Evolutionary conservation across 2,329 filamentous ascomycete genomes (phyloP).

Genomic region (Bimuria novae-zelandiae): DNA sequence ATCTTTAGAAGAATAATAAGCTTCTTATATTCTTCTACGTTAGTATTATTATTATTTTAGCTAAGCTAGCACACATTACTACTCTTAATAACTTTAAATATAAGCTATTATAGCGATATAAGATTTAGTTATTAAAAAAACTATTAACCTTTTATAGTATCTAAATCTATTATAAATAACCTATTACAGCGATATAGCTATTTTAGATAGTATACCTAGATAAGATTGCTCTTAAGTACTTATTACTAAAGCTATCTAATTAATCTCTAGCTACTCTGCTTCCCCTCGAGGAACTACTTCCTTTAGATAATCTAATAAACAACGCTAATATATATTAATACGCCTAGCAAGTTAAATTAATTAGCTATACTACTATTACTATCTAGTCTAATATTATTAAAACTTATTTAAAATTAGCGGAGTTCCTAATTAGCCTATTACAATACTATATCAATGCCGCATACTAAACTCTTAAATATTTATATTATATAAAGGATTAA

Average conservation of each 20-base stretch:
- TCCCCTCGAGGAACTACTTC: conserved; percentile 7
- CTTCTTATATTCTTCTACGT: conserved; percentile 10
- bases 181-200: not conserved
- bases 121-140: not conserved
- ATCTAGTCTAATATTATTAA: conserved; percentile 23
- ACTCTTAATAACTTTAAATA: conserved; percentile 3
- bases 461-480: conserved; percentile 14
- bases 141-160: not conserved
- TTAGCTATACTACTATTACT: conserved; percentile 17
- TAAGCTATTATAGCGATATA: not conserved
- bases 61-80: not conserved
- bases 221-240: not conserved
- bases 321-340: conserved; percentile 13
- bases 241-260: not conserved
- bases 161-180: not conserved
- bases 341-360: conserved; percentile 18
- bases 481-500: conserved; percentile 13
- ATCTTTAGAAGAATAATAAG: conserved; percentile 12
- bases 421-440: conserved; percentile 22
- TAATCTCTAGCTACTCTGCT: not conserved
- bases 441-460: conserved; percentile 18
- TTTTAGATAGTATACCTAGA: not conserved
- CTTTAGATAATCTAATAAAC: conserved; percentile 11
- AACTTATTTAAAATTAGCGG: conserved; percentile 18
- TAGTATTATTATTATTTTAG: not conserved